Evolutionary conservation across 805 yeast species (phyloP).

Genomic region (Candida methanosorbosa): DNA sequence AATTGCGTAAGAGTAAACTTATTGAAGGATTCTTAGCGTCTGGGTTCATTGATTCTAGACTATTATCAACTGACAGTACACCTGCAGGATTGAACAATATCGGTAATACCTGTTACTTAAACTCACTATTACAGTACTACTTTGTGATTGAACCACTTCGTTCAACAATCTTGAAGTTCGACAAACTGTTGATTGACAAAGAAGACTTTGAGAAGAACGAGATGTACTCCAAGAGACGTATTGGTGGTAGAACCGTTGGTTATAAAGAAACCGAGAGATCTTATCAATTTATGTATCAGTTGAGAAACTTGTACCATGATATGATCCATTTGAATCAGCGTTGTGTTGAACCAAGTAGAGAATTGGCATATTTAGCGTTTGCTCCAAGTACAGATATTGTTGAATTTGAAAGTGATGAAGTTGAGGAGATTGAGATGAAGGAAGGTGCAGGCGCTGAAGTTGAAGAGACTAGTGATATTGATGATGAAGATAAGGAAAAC

Average conservation of each 20-base stretch:
- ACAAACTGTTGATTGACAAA: slow-evolving; percentile 22
- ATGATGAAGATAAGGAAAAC: not conserved
- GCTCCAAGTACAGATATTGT: slow-evolving; percentile 64
- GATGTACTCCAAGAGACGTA: slow-evolving; percentile 44
- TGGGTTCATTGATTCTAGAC: slow-evolving; percentile 53
- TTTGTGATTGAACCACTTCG: slow-evolving; percentile 81
- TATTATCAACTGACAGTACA: slow-evolving; percentile 57
- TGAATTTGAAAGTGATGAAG: slow-evolving; percentile 32
- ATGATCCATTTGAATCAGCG: slow-evolving; percentile 56
- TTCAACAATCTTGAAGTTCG: slow-evolving; percentile 50
- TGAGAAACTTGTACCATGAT: slow-evolving; percentile 59
- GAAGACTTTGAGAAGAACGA: slow-evolving; percentile 21
- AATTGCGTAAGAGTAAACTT: slow-evolving; percentile 42
- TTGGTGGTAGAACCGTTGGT: slow-evolving; percentile 84
- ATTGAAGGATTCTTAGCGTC: slow-evolving; percentile 47
- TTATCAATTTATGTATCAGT: slow-evolving; percentile 67
- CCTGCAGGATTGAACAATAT: slow-evolving; percentile 93
- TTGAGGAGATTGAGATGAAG: slow-evolving; percentile 3
- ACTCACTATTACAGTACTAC: slow-evolving; percentile 84
- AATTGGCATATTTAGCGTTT: slow-evolving; percentile 82
- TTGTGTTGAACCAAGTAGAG: slow-evolving; percentile 74
- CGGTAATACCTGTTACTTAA: slow-evolving; percentile 93
- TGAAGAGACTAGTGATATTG: not conserved
- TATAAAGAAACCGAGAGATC: slow-evolving; percentile 73
- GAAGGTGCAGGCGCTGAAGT: slow-evolving; percentile 1